phyloP scores from a whole-genome alignment of 306 rosid species.

The Benincasa hispida region DNA sequence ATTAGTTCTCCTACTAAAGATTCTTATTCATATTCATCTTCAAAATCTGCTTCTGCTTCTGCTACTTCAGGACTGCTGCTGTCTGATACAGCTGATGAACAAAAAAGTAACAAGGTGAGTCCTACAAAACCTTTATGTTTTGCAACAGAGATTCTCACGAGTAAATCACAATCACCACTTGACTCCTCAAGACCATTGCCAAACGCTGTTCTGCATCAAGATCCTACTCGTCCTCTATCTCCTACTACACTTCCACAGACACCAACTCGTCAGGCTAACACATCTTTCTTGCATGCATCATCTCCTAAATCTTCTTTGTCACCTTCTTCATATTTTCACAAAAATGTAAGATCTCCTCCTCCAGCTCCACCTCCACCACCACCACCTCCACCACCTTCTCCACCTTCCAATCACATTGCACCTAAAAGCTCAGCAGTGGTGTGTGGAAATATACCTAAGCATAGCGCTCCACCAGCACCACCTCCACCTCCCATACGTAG shows the following conservation, averaged over 20 bases:
- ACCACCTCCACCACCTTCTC: no score
- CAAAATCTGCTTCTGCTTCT: slow-evolving; percentile 34
- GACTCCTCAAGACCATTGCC: slow-evolving; percentile 8
- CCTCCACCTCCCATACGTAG: slow-evolving; percentile 12
- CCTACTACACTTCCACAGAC: slow-evolving; percentile 25
- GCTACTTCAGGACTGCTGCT: slow-evolving; percentile 13
- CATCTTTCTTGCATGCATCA: background rate
- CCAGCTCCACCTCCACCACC: slow-evolving; percentile 36
- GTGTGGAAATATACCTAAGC: background rate
- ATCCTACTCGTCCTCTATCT: slow-evolving; percentile 6
- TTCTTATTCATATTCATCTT: slow-evolving; percentile 32
- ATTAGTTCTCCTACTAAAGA: slow-evolving; percentile 34
- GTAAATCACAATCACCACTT: slow-evolving; percentile 22
- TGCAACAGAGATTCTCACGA: slow-evolving; percentile 27
- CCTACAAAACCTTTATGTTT: slow-evolving; percentile 36
- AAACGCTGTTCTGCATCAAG: slow-evolving; percentile 12
- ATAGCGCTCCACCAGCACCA: slow-evolving; percentile 18
- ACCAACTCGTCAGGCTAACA: background rate
- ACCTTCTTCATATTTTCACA: background rate
- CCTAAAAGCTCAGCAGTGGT: slow-evolving; percentile 3
- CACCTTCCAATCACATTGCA: slow-evolving; percentile 21
- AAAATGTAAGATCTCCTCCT: slow-evolving; percentile 17
- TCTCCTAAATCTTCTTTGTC: background rate
- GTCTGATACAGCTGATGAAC: slow-evolving; percentile 34
- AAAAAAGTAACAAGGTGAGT: slow-evolving; percentile 25